Conservation (phyloP, 2,329 filamentous ascomycete species). For the Phialophora expanda region DNA sequence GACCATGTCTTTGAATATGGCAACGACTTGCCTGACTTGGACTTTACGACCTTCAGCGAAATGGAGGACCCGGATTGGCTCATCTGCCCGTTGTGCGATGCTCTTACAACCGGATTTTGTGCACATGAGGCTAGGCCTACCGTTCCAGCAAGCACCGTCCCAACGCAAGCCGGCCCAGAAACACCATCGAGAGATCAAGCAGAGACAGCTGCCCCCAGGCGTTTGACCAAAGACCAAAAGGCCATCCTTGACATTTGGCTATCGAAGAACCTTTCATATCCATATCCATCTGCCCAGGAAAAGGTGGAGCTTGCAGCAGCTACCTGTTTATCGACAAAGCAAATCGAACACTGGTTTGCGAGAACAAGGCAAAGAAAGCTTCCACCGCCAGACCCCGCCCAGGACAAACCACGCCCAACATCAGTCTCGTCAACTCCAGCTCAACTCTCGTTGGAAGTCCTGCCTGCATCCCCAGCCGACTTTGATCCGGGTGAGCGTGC, state of each 20-base stretch:
- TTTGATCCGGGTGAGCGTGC: too few relatives aligned
- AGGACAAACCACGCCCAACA: background rate
- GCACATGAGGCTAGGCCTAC: too few relatives aligned
- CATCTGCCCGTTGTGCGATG: too few relatives aligned
- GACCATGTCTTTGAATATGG: background rate
- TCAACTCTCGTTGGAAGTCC: background rate
- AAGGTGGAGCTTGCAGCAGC: background rate
- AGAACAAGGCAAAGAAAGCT: constrained; percentile 4
- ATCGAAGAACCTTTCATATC: background rate
- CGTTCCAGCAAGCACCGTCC: background rate
- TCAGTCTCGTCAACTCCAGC: background rate
- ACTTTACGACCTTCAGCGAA: too few relatives aligned
- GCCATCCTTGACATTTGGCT: background rate
- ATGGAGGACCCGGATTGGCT: too few relatives aligned
- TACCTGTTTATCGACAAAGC: background rate
- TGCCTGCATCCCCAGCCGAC: background rate
- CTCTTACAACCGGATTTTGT: too few relatives aligned
- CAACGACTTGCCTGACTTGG: too few relatives aligned
- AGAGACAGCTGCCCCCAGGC: background rate
- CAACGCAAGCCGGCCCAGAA: background rate
- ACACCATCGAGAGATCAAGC: background rate
- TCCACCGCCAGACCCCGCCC: background rate
- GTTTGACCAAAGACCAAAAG: background rate
- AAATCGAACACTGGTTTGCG: constrained; percentile 6
- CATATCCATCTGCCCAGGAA: background rate